Evolutionary conservation across 305 asterid species (phyloP), one percentile per base, ranked within the genome.

Genomic region (Andrographis paniculata): DNA sequence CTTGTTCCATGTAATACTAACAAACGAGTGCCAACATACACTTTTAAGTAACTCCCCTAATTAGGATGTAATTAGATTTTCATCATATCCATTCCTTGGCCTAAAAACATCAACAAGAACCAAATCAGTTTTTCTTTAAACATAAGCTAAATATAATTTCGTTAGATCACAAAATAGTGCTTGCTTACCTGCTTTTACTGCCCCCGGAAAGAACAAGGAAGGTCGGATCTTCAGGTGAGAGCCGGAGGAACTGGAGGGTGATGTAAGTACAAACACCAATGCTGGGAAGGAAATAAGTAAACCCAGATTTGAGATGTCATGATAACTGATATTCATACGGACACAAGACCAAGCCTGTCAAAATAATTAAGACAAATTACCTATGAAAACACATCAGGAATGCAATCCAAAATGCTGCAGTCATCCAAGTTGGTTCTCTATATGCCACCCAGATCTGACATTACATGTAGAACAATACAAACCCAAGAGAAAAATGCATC

Each of bases 371-470:
- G 0, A 9, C 9, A 5, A 28, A 14, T 56, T 55, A 88, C 97
- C 95, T 79, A 66, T 95, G 95, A 22, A 70, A 64, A 68, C 93
- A 77, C 63, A 85, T 64, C 31, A 85, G 61, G 52, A 79, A 58
- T 45, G 77, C 47, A 66, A 85, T 69, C 95, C 97, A 88, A 14
- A 71, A 4, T 42, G 66, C 59, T 23, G 85, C 64, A 39, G 57
- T 63, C 20, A 14, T 45, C 80, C 78, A 82, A 56, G 61, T 66
- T 11, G 83, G 54, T 70, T 88, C 97, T 63, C 82, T 84, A 56
- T 88, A 82, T 1, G 77, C 80, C 49, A 88, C 74, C 97, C 97
- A 88, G 22, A 84, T 95, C 97, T 88, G 66, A 53, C 17, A 20
- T 49, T 42, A 42, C 17, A n/a, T n/a, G n/a, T n/a, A n/a, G n/a